These are phyloP conservation scores for Claviceps sp. DNA, from an alignment of 2,329 filamentous ascomycete species.

Conservation along the genomic window DNA sequence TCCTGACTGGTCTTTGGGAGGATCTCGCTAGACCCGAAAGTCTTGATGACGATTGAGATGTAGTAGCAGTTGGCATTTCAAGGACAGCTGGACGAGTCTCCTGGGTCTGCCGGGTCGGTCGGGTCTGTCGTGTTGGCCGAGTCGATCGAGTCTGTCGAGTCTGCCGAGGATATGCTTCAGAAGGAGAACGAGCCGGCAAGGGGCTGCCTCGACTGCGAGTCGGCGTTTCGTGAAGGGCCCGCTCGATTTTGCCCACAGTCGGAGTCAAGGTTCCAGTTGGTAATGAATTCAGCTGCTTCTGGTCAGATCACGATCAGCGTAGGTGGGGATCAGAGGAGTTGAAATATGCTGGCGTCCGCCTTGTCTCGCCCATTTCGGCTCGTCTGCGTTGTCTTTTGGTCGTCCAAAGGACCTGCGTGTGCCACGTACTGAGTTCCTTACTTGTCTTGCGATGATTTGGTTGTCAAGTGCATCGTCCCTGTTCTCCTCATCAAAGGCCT, in stretches of 20 bases:
- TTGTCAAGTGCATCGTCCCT: constrained; percentile 7
- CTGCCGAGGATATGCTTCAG: constrained; percentile 18
- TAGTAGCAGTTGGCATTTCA: constrained; percentile 15
- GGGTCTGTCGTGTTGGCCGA: constrained; percentile 9
- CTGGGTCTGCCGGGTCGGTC: too few relatives aligned
- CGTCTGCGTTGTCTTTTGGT: background rate
- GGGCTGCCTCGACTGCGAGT: constrained; percentile 15
- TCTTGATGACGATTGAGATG: background rate
- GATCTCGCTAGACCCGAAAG: constrained; percentile 11
- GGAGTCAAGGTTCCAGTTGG: constrained; percentile 14
- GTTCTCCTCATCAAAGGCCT: constrained; percentile 14
- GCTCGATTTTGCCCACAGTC: constrained; percentile 14
- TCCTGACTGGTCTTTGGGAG: constrained; percentile 15
- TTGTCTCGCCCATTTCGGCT: background rate
- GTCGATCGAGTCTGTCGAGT: constrained; percentile 17
- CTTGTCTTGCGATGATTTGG: background rate
- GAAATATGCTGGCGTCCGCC: background rate
- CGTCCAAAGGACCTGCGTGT: background rate
- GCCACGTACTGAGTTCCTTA: constrained; percentile 12
- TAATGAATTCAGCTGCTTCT: constrained; percentile 11
- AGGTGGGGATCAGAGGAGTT: background rate
- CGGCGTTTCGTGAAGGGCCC: constrained; percentile 13
- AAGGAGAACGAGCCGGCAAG: constrained; percentile 20
- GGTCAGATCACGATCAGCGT: constrained; percentile 1
- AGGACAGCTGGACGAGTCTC: constrained; percentile 13